phyloP scores from a whole-genome alignment of 768 basidiomycete genomes.

The Gymnopilus junonius region DNA sequence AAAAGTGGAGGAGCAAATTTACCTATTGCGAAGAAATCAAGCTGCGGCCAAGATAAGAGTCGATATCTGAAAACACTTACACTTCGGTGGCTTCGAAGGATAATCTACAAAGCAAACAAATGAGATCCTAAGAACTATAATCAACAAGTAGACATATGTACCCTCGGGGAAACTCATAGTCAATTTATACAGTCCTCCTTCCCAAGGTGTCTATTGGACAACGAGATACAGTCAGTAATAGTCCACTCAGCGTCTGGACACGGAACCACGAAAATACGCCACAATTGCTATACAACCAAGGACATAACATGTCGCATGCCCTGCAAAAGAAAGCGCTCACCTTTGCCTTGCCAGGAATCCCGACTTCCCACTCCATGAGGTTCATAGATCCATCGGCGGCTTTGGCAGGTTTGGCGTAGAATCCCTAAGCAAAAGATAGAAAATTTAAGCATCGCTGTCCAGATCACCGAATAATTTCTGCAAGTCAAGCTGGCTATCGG shows the following conservation, averaged over 20 bases:
- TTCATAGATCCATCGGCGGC: constrained; percentile 92
- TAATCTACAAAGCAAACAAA: constrained; percentile 59
- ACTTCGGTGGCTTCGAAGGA: constrained; percentile 94
- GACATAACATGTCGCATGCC: constrained; percentile 16
- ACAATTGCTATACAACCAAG: neutral
- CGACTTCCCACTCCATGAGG: constrained; percentile 98
- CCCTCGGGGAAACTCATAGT: constrained; percentile 97
- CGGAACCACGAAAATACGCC: constrained; percentile 17
- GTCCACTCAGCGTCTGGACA: neutral
- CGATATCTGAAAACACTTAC: constrained; percentile 46
- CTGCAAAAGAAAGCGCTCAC: constrained; percentile 51
- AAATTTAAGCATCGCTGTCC: neutral
- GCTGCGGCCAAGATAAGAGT: neutral
- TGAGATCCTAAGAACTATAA: neutral
- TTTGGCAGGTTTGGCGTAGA: constrained; percentile 95
- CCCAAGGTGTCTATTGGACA: constrained; percentile 87
- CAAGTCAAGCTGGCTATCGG: neutral
- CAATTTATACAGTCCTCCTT: constrained; percentile 93
- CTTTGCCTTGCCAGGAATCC: constrained; percentile 90
- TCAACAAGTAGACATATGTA: constrained; percentile 30
- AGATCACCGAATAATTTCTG: neutral
- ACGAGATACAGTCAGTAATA: constrained; percentile 6
- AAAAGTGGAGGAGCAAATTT: constrained; percentile 97
- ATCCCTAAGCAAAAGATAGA: constrained; percentile 64
- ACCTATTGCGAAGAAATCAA: constrained; percentile 50